phyloP scores from a whole-genome alignment of 2,329 filamentous ascomycete species.

The Talaromyces albobiverticillius region DNA sequence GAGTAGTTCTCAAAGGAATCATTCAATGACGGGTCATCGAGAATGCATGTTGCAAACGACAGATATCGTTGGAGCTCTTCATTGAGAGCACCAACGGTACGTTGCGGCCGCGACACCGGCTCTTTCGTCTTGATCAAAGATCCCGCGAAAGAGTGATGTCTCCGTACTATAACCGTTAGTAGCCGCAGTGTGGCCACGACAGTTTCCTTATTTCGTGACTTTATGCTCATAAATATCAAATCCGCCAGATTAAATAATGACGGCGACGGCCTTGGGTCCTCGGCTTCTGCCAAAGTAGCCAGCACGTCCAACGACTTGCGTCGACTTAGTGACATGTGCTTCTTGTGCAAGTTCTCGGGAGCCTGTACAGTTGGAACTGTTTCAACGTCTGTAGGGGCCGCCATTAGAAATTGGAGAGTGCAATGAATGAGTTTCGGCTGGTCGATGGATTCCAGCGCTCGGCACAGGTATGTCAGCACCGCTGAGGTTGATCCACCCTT shows the following conservation, averaged over 20 bases:
- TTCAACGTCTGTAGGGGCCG: conserved; percentile 58
- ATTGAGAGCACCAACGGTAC: conserved; percentile 39
- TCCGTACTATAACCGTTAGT: conserved; percentile 77
- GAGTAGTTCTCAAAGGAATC: conserved; percentile 44
- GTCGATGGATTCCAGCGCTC: conserved; percentile 85
- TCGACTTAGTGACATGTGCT: conserved; percentile 56
- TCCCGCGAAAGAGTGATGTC: conserved; percentile 81
- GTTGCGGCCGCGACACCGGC: conserved; percentile 18
- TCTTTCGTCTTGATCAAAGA: conserved; percentile 57
- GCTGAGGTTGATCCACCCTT: conserved; percentile 96
- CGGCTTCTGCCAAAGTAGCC: conserved; percentile 71
- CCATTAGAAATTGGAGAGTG: conserved; percentile 87
- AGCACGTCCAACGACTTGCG: conserved; percentile 87
- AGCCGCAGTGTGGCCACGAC: conserved; percentile 85
- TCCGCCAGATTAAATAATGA: conserved; percentile 91
- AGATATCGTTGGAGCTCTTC: conserved; percentile 39
- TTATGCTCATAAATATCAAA: conserved; percentile 78
- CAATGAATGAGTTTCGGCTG: conserved; percentile 93
- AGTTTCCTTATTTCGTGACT: conserved; percentile 82
- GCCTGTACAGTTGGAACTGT: conserved; percentile 34
- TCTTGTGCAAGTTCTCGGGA: conserved; percentile 58
- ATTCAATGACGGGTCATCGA: conserved; percentile 37
- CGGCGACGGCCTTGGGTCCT: conserved; percentile 70
- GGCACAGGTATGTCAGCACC: conserved; percentile 86
- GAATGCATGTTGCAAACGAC: conserved; percentile 34